Evolutionary conservation across 2,329 filamentous ascomycete genomes (phyloP), one percentile per base, ranked within the genome.

Genomic region (Trichoderma harzianum): DNA sequence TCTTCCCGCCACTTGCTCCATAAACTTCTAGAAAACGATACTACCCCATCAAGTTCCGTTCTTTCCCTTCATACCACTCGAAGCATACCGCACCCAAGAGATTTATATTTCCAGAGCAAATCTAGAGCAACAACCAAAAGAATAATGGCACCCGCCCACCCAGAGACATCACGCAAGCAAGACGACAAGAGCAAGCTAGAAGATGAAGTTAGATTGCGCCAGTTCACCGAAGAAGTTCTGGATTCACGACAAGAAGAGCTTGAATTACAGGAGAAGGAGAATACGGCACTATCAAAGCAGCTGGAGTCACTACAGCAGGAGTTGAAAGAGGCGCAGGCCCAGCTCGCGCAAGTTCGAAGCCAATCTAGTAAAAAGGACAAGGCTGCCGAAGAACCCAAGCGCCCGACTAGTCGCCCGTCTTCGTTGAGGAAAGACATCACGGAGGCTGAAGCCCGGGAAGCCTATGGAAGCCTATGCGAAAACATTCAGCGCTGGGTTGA

Each of bases 401-500:
- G 79, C 51, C 79, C 80, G 28, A 78, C 80, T 3, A 80, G 79
- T 67, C 78, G 75, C 21, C 74, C 81, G 2, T 80, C 81, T 61
- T 76, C 79, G 7, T 71, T 72, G n/a, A 76, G 80, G 65, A 78
- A 77, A 72, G 80, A 82, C 36, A 78, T 82, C 30, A 81, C 79
- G 7, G 81, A 82, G 61, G 72, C 77, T 1, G 81, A 82, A 63
- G 81, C 81, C 2, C 76, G 75, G 36, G 80, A 81, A 32, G 75
- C 75, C 11, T 82, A 82, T 74, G 78, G 78, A 71, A 74, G 66
- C 18, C 73, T 82, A 36, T 78, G 79, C 71, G 76, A 77, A 28
- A 80, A 77, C 36, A 77, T 82, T 11, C 79, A 81, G 69, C 75
- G 80, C 69, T 82, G 81, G 81, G 80, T 81, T 36, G 79, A 82